phyloP scores from a whole-genome alignment of 345 rosid species.

The Populus nigra region DNA sequence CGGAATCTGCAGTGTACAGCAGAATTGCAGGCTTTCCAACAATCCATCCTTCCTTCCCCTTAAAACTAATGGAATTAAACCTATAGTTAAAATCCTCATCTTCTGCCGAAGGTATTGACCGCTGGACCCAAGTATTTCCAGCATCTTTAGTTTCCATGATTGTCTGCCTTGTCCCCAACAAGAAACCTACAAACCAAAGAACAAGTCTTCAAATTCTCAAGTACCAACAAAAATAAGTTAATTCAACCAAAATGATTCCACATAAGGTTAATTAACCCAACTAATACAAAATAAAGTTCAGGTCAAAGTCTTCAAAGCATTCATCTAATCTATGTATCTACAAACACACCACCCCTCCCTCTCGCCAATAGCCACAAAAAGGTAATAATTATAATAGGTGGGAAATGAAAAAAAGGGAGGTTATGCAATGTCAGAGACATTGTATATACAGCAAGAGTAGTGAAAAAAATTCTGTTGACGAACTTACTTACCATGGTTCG shows the following conservation, averaged over 20 bases:
- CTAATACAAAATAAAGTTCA: too few species aligned
- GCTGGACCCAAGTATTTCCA: conserved; percentile 70
- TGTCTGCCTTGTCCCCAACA: conserved; percentile 85
- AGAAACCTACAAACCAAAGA: conserved; percentile 47
- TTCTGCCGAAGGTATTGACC: conserved; percentile 87
- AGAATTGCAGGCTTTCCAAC: conserved; percentile 89
- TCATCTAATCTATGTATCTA: too few species aligned
- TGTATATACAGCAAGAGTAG: too few species aligned
- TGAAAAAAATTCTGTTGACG: too few species aligned
- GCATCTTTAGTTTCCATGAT: conserved; percentile 87
- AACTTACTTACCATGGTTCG: conserved; percentile 47
- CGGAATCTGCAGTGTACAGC: conserved; percentile 73
- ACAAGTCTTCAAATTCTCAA: not conserved
- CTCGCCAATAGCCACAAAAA: not conserved
- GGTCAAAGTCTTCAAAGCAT: too few species aligned
- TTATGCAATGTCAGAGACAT: too few species aligned
- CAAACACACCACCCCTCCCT: not conserved
- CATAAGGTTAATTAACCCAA: too few species aligned
- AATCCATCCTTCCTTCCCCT: conserved; percentile 95
- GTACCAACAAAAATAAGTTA: too few species aligned
- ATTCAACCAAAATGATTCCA: too few species aligned
- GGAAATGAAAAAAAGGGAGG: not conserved
- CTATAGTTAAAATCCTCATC: conserved; percentile 97
- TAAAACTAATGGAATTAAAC: conserved; percentile 81
- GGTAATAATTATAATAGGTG: not conserved